Evolutionary conservation across 805 yeast species (phyloP).

Genomic region (Yarrowia bubula): DNA sequence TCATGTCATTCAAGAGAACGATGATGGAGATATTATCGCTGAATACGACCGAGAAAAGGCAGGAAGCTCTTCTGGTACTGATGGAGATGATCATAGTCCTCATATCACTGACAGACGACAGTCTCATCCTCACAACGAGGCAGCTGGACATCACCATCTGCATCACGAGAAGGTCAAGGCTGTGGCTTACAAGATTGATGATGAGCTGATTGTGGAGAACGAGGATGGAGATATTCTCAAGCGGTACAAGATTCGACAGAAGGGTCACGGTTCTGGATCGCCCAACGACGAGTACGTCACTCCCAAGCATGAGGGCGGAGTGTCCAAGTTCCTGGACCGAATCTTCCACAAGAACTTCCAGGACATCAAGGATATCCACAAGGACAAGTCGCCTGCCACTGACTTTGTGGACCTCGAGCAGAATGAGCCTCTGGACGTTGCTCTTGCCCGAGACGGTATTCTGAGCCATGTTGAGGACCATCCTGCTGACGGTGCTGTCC

Average conservation of each 20-base stretch:
- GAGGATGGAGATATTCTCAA: conserved; percentile 89
- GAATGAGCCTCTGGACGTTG: conserved; percentile 21
- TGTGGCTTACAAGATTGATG: conserved; percentile 77
- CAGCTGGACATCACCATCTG: not conserved
- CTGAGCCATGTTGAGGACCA: not conserved
- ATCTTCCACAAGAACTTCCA: conserved; percentile 4
- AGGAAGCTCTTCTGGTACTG: conserved; percentile 24
- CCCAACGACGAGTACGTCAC: not conserved
- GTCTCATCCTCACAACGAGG: conserved; percentile 5
- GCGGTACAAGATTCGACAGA: conserved; percentile 60
- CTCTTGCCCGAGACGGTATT: conserved; percentile 11
- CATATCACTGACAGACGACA: not conserved
- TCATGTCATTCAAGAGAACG: conserved; percentile 9
- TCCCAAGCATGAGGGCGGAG: conserved; percentile 7
- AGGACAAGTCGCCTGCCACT: conserved; percentile 15
- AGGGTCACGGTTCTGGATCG: not conserved
- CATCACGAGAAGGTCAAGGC: conserved; percentile 39
- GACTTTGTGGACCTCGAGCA: conserved; percentile 21
- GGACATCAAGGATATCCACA: conserved; percentile 14
- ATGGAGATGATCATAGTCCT: conserved; percentile 3
- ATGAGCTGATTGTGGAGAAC: conserved; percentile 78
- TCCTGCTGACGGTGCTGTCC: conserved; percentile 6
- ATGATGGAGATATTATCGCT: not conserved
- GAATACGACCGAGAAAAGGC: conserved; percentile 25
- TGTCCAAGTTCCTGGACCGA: not conserved